Percentiles rank a stretch among this genome's conserved stretches.
Evolutionary conservation across 1,284 basidiomycete genomes (phyloP).

Genomic region (Stygiomarasmius scandens): DNA sequence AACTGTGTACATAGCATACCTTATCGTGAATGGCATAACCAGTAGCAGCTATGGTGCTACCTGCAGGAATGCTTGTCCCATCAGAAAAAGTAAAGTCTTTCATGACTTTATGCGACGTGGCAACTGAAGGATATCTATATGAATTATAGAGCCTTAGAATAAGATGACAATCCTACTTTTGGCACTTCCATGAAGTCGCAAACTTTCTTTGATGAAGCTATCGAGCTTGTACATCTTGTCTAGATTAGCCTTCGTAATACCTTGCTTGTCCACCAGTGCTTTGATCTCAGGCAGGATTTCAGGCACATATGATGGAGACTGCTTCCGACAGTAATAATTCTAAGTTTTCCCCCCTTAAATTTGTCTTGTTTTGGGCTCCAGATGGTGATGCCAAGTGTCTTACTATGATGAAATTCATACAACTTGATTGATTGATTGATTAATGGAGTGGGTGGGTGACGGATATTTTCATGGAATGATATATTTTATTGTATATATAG

Average conservation of each 20-base stretch:
- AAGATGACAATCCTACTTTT: slow-evolving; percentile 20
- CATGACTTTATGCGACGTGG: slow-evolving; percentile 4
- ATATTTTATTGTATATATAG: too few species aligned
- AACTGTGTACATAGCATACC: background rate
- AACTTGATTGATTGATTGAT: too few species aligned
- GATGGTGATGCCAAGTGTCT: too few species aligned
- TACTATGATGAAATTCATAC: too few species aligned
- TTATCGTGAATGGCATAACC: background rate
- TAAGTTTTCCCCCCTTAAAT: too few species aligned
- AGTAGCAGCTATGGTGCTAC: background rate
- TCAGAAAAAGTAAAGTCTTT: slow-evolving; percentile 9
- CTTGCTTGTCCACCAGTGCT: slow-evolving; percentile 30
- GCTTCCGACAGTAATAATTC: too few species aligned
- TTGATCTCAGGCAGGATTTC: slow-evolving; percentile 42
- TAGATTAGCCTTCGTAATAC: slow-evolving; percentile 38
- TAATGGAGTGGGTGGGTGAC: too few species aligned
- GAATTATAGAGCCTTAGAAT: background rate
- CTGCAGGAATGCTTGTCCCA: slow-evolving; percentile 4
- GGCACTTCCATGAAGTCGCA: slow-evolving; percentile 27
- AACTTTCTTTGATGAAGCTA: slow-evolving; percentile 42
- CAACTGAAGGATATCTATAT: background rate
- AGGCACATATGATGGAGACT: slow-evolving; percentile 34
- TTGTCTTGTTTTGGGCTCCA: too few species aligned
- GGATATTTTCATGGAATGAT: too few species aligned
- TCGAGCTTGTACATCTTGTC: slow-evolving; percentile 41